Base-by-base conservation (phyloP, 2,329 filamentous ascomycete genomes). In the Fusarium sp. region DNA sequence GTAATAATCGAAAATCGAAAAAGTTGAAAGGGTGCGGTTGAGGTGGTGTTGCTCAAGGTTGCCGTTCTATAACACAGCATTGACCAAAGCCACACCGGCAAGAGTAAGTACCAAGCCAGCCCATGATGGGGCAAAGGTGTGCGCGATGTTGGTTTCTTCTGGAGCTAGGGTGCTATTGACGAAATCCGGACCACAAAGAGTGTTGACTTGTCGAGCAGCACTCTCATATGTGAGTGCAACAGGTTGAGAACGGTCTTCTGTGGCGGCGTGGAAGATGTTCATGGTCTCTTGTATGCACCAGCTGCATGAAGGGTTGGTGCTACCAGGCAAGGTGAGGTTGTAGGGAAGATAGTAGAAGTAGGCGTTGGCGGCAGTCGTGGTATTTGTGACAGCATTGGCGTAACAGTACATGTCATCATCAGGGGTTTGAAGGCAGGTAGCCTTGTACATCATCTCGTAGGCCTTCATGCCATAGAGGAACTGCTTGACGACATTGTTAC, bases 321-420 rank as follows among this genome's bases (percentile, higher is more conserved):
- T 85, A 15, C 82, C 83, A 0, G 92, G 92, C 14, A 97, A 81
- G 1, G 83, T 78, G 39, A 89, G 85, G 60, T 96, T 96, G 55
- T 97, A 85, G 0, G 94, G 92, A 5, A 98, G 82, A 73, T 91
- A 95, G 80, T 97, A 99, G 35, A 96, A 85, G 74, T 94, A 95
- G 33, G 88, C 86, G 76, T 96, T 91, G 31, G 88, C 87, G 0
- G 91, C 83, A 11, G 87, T 90, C 21, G 87, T 86, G 8, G 81
- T 76, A 79, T 97, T 97, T 46, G 91, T 93, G 62, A 94, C 88
- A 48, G 95, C 93, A 71, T 92, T 90, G 69, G 92, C 92, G 77
- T 93, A 97, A 81, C 88, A 91, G 82, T 95, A 97, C 69, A 88
- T 86, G 49, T 84, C 84, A 2, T 88, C 89, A 1, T 82, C 79